Percentiles rank a stretch among this genome's conserved stretches.
phyloP scores from a whole-genome alignment of 192 early-diverging fungal species.

The Backusella macrospora region DNA sequence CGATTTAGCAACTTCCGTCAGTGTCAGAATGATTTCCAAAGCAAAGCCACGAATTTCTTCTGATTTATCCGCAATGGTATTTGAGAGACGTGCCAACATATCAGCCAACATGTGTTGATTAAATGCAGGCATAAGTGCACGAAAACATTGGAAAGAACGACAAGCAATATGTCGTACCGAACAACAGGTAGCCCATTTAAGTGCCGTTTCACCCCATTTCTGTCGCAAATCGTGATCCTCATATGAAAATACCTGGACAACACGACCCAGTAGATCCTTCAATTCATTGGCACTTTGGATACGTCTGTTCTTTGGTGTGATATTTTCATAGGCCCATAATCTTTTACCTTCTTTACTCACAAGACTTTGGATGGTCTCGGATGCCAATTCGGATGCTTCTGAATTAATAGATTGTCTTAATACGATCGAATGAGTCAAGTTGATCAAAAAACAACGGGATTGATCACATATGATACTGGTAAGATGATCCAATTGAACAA shows the following conservation, averaged over 20 bases:
- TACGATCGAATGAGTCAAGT: slow-evolving; percentile 76
- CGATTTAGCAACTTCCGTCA: slow-evolving; percentile 62
- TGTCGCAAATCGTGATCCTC: slow-evolving; percentile 57
- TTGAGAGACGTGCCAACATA: slow-evolving; percentile 73
- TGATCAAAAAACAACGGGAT: slow-evolving; percentile 69
- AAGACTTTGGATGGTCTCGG: slow-evolving; percentile 49
- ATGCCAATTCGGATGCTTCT: slow-evolving; percentile 48
- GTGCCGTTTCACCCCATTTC: slow-evolving; percentile 79
- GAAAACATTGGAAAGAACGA: slow-evolving; percentile 83
- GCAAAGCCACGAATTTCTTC: slow-evolving; percentile 84
- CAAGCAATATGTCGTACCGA: slow-evolving; percentile 87
- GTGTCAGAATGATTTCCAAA: slow-evolving; percentile 71
- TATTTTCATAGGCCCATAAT: slow-evolving; percentile 82
- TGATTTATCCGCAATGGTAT: slow-evolving; percentile 73
- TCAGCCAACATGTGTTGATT: slow-evolving; percentile 77
- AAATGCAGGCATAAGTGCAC: slow-evolving; percentile 69
- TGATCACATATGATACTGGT: slow-evolving; percentile 80
- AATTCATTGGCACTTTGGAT: slow-evolving; percentile 51
- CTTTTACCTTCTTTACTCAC: slow-evolving; percentile 72
- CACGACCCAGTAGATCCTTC: slow-evolving; percentile 49
- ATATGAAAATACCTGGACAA: slow-evolving; percentile 51
- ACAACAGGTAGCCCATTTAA: slow-evolving; percentile 83
- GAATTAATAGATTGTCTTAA: slow-evolving; percentile 61
- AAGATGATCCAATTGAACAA: slow-evolving; percentile 83
- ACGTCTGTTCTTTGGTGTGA: slow-evolving; percentile 54